Percentiles rank a stretch among this genome's conserved stretches.
phyloP scores from a whole-genome alignment of 352 stramenopile species.

The Globisporangium takayamanum region DNA sequence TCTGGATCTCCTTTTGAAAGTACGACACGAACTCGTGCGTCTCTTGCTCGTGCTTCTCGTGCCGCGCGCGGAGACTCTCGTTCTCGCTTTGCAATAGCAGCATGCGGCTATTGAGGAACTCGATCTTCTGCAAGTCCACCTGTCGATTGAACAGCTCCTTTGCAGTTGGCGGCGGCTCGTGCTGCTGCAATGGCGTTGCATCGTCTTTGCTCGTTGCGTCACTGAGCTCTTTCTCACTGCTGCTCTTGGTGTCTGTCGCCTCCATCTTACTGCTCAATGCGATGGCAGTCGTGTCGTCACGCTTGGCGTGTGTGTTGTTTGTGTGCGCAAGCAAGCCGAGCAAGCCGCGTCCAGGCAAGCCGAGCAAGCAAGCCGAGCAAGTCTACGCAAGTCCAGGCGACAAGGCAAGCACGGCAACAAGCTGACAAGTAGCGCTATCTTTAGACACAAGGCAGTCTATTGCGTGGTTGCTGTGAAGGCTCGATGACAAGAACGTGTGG shows the following conservation, averaged over 20 bases:
- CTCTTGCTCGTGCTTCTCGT: conserved; percentile 88
- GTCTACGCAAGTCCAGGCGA: no score
- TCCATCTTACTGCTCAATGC: conserved; percentile 3
- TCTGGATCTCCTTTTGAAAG: conserved; percentile 91
- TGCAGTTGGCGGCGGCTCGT: conserved; percentile 15
- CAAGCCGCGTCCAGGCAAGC: no score
- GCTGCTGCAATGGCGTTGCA: background rate
- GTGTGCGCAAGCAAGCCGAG: background rate
- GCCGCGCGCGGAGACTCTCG: conserved; percentile 60
- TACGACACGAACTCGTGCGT: conserved; percentile 93
- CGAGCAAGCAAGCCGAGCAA: no score
- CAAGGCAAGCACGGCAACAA: background rate
- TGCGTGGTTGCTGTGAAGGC: background rate
- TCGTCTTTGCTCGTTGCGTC: background rate
- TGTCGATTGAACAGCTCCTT: conserved; percentile 62
- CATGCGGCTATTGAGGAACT: conserved; percentile 52
- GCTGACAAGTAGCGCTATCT: no score
- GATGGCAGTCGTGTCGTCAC: background rate
- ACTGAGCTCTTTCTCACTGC: background rate
- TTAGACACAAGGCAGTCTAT: background rate
- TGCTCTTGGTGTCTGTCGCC: conserved; percentile 1
- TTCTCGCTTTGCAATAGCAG: conserved; percentile 71
- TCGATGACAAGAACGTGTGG: background rate
- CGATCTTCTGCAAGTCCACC: conserved; percentile 56
- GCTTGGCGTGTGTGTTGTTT: background rate